Evolutionary conservation across 1,284 basidiomycete genomes (phyloP), one percentile per base, ranked within the genome.

Genomic region (Melampsora larici-populina): DNA sequence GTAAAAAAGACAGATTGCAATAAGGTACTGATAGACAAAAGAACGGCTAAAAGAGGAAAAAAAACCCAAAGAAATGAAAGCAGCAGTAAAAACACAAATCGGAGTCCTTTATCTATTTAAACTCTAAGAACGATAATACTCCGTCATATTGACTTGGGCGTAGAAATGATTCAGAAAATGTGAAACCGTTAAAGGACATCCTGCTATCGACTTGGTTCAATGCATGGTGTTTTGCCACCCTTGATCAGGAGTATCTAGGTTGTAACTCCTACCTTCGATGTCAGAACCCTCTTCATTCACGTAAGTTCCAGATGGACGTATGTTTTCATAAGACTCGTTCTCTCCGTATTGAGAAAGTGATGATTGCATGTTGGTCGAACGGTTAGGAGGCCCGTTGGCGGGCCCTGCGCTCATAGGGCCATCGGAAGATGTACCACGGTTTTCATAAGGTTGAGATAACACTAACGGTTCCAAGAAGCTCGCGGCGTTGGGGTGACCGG

Each of bases 381-480:
- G 62, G 17, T 36, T 36, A 18, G 15, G 5, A 4, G 62, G 17
- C 15, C 3, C 24, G 26, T 33, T 26, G 29, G 17, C 18, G 17
- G 62, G 24, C 26, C 62, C 62, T 5, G 26, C 62, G 26, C 62
- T 64, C 31, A 64, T 29, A 17, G 62, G 62, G 7, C 55, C 65
- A 46, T 49, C 49, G 26, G 64, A 36, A 17, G 26, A 36, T 24
- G 67, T 31, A 31, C 15, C 40, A 24, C 73, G 64, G 29, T 65
- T 18, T 46, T 77, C 67, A 40, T 46, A 77, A 62, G 75, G 67
- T 43, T 77, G 75, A 9, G 75, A 77, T 62, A 77, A 66, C 17
- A 70, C 67, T 43, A 77, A 36, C 2, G 75, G 75, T 55, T 77
- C 75, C 21, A 77, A 63, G 49, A 77, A 77, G 9, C 26, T 51